Conservation (phyloP, 2,329 filamentous ascomycete genomes). For the Dichotomopilus funicola region DNA sequence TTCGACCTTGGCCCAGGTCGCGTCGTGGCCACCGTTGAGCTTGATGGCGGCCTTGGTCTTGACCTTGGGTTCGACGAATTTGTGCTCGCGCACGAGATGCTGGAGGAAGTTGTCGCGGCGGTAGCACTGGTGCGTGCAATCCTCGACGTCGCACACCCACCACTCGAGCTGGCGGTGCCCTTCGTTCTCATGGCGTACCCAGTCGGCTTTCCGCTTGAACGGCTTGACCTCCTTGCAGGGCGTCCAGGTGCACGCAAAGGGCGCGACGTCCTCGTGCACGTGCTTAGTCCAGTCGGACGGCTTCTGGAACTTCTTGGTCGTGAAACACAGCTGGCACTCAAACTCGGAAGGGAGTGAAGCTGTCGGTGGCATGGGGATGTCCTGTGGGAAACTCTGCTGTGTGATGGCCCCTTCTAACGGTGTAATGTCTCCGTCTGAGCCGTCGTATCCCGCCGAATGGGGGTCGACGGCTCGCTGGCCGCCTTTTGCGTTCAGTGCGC, state of each 20-base stretch:
- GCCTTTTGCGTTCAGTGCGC: slow-evolving; percentile 53
- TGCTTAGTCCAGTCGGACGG: slow-evolving; percentile 97
- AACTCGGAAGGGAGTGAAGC: slow-evolving; percentile 74
- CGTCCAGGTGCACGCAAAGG: slow-evolving; percentile 87
- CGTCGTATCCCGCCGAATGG: slow-evolving; percentile 45
- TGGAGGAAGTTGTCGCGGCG: slow-evolving; percentile 90
- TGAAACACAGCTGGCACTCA: slow-evolving; percentile 83
- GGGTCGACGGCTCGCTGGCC: slow-evolving; percentile 54
- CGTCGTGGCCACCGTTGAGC: slow-evolving; percentile 48
- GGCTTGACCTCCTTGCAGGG: slow-evolving; percentile 78
- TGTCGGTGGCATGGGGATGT: slow-evolving; percentile 77
- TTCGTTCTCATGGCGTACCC: slow-evolving; percentile 92
- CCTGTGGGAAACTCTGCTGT: slow-evolving; percentile 67
- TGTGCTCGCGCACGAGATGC: slow-evolving; percentile 87
- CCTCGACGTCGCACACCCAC: slow-evolving; percentile 78
- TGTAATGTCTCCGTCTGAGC: slow-evolving; percentile 61
- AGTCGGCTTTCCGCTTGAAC: slow-evolving; percentile 93
- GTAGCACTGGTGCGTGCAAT: slow-evolving; percentile 77
- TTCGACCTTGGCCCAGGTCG: slow-evolving; percentile 72
- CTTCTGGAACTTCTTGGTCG: slow-evolving; percentile 77
- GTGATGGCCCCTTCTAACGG: slow-evolving; percentile 62
- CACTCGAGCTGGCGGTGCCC: slow-evolving; percentile 83
- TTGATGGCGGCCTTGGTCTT: slow-evolving; percentile 67
- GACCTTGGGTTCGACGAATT: slow-evolving; percentile 71
- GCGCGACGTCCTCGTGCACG: slow-evolving; percentile 87